Conservation (phyloP, 2,329 filamentous ascomycete species). For the Fusarium gaditjirri region DNA sequence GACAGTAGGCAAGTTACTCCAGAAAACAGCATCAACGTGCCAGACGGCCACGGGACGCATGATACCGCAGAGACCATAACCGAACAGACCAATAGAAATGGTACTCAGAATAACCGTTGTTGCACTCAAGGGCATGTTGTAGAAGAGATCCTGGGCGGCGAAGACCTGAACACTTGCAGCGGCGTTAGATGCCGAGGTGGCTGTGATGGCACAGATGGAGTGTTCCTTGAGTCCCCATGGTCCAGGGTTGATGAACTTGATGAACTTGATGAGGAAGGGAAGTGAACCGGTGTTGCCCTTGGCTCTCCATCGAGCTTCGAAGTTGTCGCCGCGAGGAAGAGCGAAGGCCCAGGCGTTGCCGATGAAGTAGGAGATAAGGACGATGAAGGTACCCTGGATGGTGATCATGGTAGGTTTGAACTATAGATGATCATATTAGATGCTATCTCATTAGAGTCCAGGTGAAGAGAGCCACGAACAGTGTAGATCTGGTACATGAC, state of each 20-base stretch:
- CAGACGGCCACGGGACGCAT: slow-evolving; percentile 65
- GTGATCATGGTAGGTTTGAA: slow-evolving; percentile 63
- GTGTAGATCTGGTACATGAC: slow-evolving; percentile 66
- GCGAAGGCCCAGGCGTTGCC: slow-evolving; percentile 53
- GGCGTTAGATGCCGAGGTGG: slow-evolving; percentile 64
- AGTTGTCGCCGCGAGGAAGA: slow-evolving; percentile 63
- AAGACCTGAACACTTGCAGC: slow-evolving; percentile 55
- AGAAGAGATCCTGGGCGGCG: slow-evolving; percentile 62
- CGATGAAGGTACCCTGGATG: slow-evolving; percentile 65
- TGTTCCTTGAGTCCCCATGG: slow-evolving; percentile 68
- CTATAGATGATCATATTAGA: slow-evolving; percentile 43
- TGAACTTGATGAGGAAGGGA: slow-evolving; percentile 54
- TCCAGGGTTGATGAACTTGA: slow-evolving; percentile 61
- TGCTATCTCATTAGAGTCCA: fast-evolving
- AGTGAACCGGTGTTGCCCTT: slow-evolving; percentile 53
- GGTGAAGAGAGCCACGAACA: slow-evolving; percentile 46
- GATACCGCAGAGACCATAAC: slow-evolving; percentile 64
- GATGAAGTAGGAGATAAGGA: slow-evolving; percentile 66
- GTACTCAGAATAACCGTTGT: slow-evolving; percentile 60
- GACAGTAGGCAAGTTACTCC: slow-evolving; percentile 62
- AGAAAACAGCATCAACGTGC: slow-evolving; percentile 67
- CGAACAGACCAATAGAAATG: slow-evolving; percentile 66
- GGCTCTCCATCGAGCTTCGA: slow-evolving; percentile 59
- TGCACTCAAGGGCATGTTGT: slow-evolving; percentile 57
- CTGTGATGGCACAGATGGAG: slow-evolving; percentile 63